phyloP scores from a whole-genome alignment of 176 grass and related monocot genomes.

The Raddia distichophylla region DNA sequence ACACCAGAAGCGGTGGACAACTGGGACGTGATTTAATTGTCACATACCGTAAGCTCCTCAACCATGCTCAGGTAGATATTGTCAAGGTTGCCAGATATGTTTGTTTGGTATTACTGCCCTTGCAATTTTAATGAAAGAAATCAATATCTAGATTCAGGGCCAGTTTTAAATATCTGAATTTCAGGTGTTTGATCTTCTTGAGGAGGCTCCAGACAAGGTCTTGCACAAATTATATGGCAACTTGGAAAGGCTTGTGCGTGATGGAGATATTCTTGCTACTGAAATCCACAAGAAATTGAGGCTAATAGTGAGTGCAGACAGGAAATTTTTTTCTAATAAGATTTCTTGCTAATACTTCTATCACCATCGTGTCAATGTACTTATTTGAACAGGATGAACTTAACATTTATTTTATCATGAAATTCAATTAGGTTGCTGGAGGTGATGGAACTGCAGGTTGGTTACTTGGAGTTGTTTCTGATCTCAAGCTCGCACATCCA shows the following conservation, averaged over 20 bases:
- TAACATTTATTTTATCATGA: conserved; percentile 29
- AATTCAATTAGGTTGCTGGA: conserved; percentile 87
- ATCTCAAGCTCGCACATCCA: conserved; percentile 82
- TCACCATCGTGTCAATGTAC: conserved; percentile 12
- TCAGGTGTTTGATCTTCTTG: conserved; percentile 82
- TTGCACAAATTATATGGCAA: conserved; percentile 77
- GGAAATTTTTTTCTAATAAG: conserved; percentile 28
- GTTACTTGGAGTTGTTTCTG: conserved; percentile 93
- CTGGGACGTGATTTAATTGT: conserved; percentile 71
- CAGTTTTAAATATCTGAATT: conserved; percentile 41
- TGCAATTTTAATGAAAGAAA: conserved; percentile 18
- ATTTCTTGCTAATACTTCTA: conserved; percentile 36
- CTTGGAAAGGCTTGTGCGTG: conserved; percentile 69
- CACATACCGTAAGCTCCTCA: conserved; percentile 77
- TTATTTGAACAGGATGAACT: conserved; percentile 31
- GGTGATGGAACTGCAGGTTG: conserved; percentile 92
- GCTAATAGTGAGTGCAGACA: conserved; percentile 79
- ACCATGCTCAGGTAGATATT: conserved; percentile 74
- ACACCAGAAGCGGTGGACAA: conserved; percentile 87
- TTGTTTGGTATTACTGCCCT: conserved; percentile 6
- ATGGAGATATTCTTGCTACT: conserved; percentile 69
- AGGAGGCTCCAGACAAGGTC: conserved; percentile 83
- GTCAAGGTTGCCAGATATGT: conserved; percentile 16
- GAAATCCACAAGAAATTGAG: conserved; percentile 72
- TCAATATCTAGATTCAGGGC: conserved; percentile 9